Conservation (phyloP, 352 stramenopile species). For the Pythium phragmiticola region DNA sequence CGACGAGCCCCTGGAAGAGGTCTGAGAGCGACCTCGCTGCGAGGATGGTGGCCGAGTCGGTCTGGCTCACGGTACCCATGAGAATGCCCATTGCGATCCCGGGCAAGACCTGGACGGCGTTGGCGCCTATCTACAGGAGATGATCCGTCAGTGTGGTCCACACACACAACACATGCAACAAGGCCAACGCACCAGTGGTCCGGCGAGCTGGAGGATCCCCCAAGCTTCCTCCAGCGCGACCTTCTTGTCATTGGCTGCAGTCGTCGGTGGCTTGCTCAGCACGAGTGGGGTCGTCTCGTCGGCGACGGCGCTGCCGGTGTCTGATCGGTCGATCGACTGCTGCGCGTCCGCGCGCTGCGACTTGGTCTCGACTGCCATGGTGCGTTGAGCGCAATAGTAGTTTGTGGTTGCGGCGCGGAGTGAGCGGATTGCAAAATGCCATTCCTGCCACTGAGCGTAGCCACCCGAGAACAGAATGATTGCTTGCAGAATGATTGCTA, state of each 20-base stretch:
- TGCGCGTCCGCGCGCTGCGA: too few relatives aligned
- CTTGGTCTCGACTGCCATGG: too few relatives aligned
- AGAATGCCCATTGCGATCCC: slow-evolving; percentile 22
- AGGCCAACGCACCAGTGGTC: background rate
- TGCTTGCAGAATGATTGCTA: too few relatives aligned
- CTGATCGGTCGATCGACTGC: too few relatives aligned
- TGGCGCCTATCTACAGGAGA: background rate
- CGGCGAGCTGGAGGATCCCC: background rate
- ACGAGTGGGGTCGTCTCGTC: too few relatives aligned
- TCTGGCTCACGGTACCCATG: slow-evolving; percentile 26
- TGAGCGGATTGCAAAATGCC: too few relatives aligned
- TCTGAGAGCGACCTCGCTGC: slow-evolving; percentile 25
- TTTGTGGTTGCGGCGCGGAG: too few relatives aligned
- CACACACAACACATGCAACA: background rate
- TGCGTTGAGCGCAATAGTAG: too few relatives aligned
- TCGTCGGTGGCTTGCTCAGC: background rate
- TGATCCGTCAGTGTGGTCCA: too few relatives aligned
- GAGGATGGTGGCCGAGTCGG: slow-evolving; percentile 27
- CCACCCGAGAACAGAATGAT: too few relatives aligned
- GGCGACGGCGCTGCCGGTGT: too few relatives aligned
- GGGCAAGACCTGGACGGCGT: slow-evolving; percentile 18
- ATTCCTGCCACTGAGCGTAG: too few relatives aligned
- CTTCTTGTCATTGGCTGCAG: background rate
- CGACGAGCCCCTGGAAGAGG: slow-evolving; percentile 20
- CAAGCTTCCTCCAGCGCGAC: slow-evolving; percentile 17